Evolutionary conservation across 805 yeast genomes (phyloP).

Genomic region (Ogataea methanolica): DNA sequence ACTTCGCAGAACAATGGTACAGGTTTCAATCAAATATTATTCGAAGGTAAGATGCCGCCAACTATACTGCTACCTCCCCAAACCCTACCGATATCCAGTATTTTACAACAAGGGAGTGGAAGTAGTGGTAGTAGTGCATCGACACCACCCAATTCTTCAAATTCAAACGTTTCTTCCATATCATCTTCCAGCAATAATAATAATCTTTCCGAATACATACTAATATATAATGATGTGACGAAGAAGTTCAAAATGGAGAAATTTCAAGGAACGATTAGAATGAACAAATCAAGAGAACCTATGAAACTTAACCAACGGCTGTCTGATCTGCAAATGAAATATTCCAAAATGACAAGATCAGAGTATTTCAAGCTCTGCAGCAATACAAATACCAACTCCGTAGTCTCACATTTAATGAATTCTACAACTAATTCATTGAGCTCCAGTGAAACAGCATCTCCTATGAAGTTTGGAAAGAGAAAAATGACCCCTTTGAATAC

Average conservation of each 20-base stretch:
- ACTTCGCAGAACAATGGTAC: slow-evolving; percentile 3
- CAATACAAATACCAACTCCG: neutral
- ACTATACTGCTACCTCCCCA: slow-evolving; percentile 1
- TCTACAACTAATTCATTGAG: neutral
- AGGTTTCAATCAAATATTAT: slow-evolving; percentile 17
- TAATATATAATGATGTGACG: slow-evolving; percentile 24
- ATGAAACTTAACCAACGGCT: slow-evolving; percentile 14
- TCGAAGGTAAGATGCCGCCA: slow-evolving; percentile 27
- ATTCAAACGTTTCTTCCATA: neutral
- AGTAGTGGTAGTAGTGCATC: neutral
- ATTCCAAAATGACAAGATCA: neutral
- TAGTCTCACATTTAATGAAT: neutral
- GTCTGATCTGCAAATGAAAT: slow-evolving; percentile 1
- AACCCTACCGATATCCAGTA: slow-evolving; percentile 1
- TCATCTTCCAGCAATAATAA: neutral
- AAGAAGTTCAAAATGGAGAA: slow-evolving; percentile 24
- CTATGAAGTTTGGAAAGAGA: slow-evolving; percentile 3
- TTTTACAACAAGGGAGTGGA: neutral
- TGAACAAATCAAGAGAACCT: slow-evolving; percentile 31
- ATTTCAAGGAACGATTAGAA: slow-evolving; percentile 23
- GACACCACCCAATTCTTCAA: neutral
- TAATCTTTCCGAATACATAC: slow-evolving; percentile 20
- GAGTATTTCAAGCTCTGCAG: neutral
- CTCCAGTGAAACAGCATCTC: neutral
- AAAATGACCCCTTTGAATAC: slow-evolving; percentile 3